Evolutionary conservation across 2,329 filamentous ascomycete species (phyloP), one percentile per base, ranked within the genome.

Genomic region (Neurospora sp.): DNA sequence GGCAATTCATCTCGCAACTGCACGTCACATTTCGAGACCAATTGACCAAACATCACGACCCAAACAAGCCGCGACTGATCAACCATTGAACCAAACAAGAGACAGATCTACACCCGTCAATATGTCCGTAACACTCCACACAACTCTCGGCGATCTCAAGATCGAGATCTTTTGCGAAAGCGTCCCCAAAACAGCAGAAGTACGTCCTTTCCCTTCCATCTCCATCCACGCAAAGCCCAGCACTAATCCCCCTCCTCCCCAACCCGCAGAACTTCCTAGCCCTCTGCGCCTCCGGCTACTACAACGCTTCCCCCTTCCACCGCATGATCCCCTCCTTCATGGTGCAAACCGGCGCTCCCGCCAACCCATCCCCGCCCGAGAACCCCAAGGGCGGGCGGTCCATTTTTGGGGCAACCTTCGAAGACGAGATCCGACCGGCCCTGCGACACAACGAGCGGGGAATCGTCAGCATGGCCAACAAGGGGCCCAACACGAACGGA

Each of bases 121-220:
- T 74, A 89, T 90, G 88, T 90, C 88, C 12, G 87, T 89, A 72
- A 90, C 88, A 11, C 86, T 99, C 15, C 93, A 97, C 81, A 99
- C 96, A 67, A 92, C 89, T 67, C 86, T 91, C 68, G 96, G 96
- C 78, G 91, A 96, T 81, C 86, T 99, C 79, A 99, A 98, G 83
- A 88, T 98, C 76, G 96, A 98, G 81, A 85, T 99, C 74, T 98
- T 97, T 83, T 98, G 95, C 83, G 93, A 97, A 80, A 90, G 92
- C 75, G 93, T 97, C 39, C 96, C 96, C 72, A 94, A 95, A 80
- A 97, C 96, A 0, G 91, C 93, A 73, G 92, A 97, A 82, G 91
- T 91, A 82, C 69, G 82, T 75, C 43, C 62, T 12, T 12, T 19
- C 69, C 36, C 67, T 43, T 28, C 15, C 11, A 6, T 23, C 11